These are phyloP conservation scores for Neopestalotiopsis rosae DNA, from an alignment of 2,329 filamentous ascomycete genomes.

Conservation along the genomic window DNA sequence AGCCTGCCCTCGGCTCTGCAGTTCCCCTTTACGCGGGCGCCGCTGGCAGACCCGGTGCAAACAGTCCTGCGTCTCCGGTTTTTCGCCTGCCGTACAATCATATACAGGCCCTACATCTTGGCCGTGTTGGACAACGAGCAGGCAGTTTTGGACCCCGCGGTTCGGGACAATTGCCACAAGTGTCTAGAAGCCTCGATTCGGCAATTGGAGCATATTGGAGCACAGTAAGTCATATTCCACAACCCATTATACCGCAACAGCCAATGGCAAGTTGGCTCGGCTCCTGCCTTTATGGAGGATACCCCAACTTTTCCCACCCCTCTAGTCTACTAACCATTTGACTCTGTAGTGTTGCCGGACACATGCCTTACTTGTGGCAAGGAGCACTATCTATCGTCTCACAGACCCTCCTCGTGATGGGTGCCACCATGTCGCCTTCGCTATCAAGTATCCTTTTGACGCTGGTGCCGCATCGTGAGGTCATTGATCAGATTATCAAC, in stretches of 20 bases:
- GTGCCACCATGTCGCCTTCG: conserved; percentile 79
- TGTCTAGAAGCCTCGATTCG: conserved; percentile 81
- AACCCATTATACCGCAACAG: background rate
- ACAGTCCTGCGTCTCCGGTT: conserved; percentile 81
- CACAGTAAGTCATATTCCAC: conserved; percentile 63
- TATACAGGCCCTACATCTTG: conserved; percentile 83
- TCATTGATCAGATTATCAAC: conserved; percentile 78
- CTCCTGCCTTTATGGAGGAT: background rate
- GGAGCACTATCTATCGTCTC: conserved; percentile 83
- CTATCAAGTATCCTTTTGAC: conserved; percentile 68
- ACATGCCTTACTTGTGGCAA: conserved; percentile 87
- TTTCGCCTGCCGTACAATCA: conserved; percentile 85
- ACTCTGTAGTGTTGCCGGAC: conserved; percentile 70
- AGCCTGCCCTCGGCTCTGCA: conserved; percentile 76
- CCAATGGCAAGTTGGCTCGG: conserved; percentile 1
- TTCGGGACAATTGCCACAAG: conserved; percentile 80
- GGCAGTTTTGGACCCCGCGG: conserved; percentile 71
- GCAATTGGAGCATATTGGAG: conserved; percentile 79
- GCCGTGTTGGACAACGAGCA: conserved; percentile 81
- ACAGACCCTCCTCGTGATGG: conserved; percentile 83
- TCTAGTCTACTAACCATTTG: conserved; percentile 42
- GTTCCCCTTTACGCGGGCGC: conserved; percentile 73
- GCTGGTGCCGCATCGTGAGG: conserved; percentile 59
- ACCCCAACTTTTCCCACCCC: conserved; percentile 15
- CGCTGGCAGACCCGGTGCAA: conserved; percentile 76